Percentiles rank a stretch among this genome's conserved stretches.
Conservation (phyloP, 768 basidiomycete species). For the Lactifluus hygrophoroides region DNA sequence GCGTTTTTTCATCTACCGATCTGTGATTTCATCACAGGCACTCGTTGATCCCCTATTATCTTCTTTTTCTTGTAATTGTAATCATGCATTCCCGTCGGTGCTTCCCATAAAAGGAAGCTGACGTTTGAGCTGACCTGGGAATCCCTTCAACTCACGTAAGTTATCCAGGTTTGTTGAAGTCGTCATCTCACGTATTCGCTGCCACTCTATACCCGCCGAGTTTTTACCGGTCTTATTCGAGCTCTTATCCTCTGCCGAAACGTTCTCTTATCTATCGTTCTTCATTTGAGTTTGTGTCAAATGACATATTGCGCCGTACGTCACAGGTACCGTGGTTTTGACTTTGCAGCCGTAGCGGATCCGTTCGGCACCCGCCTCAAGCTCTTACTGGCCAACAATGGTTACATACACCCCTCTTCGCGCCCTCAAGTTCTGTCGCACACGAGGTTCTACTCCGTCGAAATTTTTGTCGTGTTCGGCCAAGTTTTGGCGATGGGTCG, state of each 20-base stretch:
- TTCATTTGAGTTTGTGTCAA: slow-evolving; percentile 4
- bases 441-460: neutral
- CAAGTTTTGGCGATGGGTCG: slow-evolving; percentile 6
- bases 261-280: neutral
- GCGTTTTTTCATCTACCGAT: neutral
- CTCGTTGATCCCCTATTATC: neutral
- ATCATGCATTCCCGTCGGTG: neutral
- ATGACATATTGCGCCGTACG: neutral
- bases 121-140: neutral
- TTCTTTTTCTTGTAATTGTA: neutral
- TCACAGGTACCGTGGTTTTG: slow-evolving; percentile 14
- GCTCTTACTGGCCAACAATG: neutral
- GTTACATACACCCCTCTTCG: neutral
- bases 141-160: neutral
- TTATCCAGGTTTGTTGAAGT: neutral
- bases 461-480: neutral
- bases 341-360: neutral
- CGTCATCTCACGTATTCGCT: slow-evolving; percentile 1
- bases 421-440: neutral
- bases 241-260: neutral
- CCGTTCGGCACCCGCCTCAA: neutral
- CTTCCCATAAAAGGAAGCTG: neutral
- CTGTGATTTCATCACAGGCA: neutral
- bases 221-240: neutral
- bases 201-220: neutral